phyloP scores from a whole-genome alignment of 495 filamentous ascomycete species.

The Penicillium taxi region DNA sequence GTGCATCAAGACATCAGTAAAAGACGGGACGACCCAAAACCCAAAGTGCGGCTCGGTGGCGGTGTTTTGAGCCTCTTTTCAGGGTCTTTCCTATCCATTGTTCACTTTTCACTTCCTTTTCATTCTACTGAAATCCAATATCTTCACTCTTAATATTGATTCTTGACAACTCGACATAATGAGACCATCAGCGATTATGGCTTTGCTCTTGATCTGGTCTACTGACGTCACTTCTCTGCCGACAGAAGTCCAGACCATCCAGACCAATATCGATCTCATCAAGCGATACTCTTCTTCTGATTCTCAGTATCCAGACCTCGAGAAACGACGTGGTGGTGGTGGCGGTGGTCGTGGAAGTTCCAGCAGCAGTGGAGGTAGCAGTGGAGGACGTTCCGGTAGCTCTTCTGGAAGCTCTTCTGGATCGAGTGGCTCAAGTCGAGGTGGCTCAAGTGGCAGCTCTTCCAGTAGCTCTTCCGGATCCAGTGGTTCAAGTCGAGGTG shows the following conservation, averaged over 20 bases:
- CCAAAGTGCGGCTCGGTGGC: too few relatives aligned
- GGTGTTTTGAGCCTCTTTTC: too few relatives aligned
- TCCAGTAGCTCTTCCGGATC: slow-evolving; percentile 17
- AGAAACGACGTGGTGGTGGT: slow-evolving; percentile 43
- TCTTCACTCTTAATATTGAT: too few relatives aligned
- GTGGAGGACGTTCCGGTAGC: slow-evolving; percentile 17
- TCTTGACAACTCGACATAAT: too few relatives aligned
- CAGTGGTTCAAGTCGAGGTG: slow-evolving; percentile 15
- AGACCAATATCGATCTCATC: slow-evolving; percentile 17
- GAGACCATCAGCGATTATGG: too few relatives aligned
- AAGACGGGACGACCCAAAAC: too few relatives aligned
- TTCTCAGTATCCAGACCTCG: slow-evolving; percentile 22
- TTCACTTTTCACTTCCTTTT: too few relatives aligned
- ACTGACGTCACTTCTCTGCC: slow-evolving; percentile 19
- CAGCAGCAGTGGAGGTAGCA: slow-evolving; percentile 19
- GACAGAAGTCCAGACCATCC: neutral
- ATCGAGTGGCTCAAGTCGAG: slow-evolving; percentile 15
- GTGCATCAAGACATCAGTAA: too few relatives aligned
- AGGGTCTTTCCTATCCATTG: too few relatives aligned
- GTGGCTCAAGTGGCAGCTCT: slow-evolving; percentile 16
- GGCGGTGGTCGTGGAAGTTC: slow-evolving; percentile 30
- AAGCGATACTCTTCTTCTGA: slow-evolving; percentile 1
- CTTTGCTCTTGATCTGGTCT: slow-evolving; percentile 24
- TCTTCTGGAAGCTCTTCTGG: slow-evolving; percentile 14
- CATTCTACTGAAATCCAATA: too few relatives aligned